Base-by-base conservation (phyloP, 75 land plant species). In the Picea sitchensis region DNA sequence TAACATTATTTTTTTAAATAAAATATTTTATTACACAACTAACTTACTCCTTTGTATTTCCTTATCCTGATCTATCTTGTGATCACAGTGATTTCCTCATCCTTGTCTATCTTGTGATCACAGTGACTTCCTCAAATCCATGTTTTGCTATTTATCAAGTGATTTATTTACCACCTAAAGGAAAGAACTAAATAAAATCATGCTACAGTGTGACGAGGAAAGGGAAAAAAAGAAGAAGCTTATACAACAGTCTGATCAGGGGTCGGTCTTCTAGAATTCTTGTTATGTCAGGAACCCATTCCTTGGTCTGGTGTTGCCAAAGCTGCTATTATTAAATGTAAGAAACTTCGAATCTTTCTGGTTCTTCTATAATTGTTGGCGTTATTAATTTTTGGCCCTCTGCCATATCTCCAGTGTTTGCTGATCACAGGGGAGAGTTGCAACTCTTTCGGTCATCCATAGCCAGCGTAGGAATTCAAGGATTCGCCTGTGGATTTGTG, bases 401-500 rank as follows among this genome's bases (percentile, higher is more conserved):
- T 87, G 7, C 87, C 92, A 1, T 82, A 85, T 57, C 41, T 38
- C 41, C 3, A 38, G 87, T 90, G 90, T 91, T 91, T 41, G 41
- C 80, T n/a, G 93, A 92, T 20, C 94, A 88, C 32, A 78, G 90
- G 34, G 88, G 94, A 4, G 82, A 87, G 21, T 34, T 88, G 32
- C 82, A 83, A 58, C 83, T 92, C 11, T 84, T 92, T 14, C 87
- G 92, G 11, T 86, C 90, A 12, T 90, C 94, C 76, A 86, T 92
- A 18, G 88, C 90, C 71, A 86, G 82, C 36, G 83, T 85, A 23
- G 90, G 90, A 61, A 86, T 88, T 61, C 87, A 88, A 72, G 87
- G 85, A 11, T 83, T 88, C 23, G 85, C 87, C 61, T 88, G 83
- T 51, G 90, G 87, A 2, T 78, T 88, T 21, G 81, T 6, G 87